A percentile compares a stretch with the other conserved stretches of the same genome.
phyloP scores from a whole-genome alignment of 2,329 filamentous ascomycete species.

The Tolypocladium sp. region DNA sequence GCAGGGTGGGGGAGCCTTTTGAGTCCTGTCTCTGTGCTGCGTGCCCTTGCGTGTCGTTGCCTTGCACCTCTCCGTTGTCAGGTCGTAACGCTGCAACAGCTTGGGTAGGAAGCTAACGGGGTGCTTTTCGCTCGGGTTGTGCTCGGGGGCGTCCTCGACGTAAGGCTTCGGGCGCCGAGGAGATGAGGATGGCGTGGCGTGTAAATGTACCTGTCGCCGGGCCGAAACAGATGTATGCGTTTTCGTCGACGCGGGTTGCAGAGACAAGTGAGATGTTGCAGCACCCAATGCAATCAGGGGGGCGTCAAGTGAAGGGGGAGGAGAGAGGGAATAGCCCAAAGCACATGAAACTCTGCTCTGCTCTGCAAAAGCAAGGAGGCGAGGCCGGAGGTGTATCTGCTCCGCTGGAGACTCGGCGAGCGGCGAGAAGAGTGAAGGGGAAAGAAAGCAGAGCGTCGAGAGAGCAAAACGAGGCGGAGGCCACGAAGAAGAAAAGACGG shows the following conservation, averaged over 20 bases:
- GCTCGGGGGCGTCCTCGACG: neutral
- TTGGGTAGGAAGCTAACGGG: neutral
- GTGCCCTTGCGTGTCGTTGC: neutral
- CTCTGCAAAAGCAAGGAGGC: neutral
- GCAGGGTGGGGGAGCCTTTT: constrained; percentile 1
- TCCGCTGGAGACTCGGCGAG: neutral
- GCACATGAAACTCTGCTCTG: neutral
- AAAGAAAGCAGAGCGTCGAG: neutral
- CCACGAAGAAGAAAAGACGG: neutral
- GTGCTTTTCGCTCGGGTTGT: neutral
- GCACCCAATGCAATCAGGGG: neutral
- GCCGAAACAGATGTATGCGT: neutral
- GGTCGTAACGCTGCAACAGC: neutral
- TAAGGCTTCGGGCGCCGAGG: neutral
- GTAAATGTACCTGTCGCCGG: neutral
- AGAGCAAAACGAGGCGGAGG: neutral
- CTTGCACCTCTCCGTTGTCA: neutral
- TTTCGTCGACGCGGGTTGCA: neutral
- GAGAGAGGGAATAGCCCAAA: neutral
- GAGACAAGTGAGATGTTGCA: neutral
- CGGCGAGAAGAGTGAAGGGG: neutral
- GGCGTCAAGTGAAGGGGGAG: neutral
- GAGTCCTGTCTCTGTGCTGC: neutral
- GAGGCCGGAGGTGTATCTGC: neutral
- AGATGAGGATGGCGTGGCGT: neutral